These are phyloP conservation scores for Phytophthora lateralis DNA, from an alignment of 352 stramenopile genomes.

Conservation along the genomic window DNA sequence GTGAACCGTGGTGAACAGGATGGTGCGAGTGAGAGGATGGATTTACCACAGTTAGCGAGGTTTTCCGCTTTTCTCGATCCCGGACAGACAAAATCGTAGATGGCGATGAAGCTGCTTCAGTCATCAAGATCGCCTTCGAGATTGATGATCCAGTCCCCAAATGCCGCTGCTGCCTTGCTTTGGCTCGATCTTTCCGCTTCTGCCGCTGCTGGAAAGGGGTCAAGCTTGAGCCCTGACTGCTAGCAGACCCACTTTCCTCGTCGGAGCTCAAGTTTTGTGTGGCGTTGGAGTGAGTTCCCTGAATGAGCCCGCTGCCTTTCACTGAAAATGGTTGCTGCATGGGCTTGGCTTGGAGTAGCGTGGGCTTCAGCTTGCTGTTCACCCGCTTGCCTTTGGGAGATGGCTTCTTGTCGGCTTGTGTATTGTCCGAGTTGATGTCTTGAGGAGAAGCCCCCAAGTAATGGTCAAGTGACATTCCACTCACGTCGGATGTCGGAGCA, in stretches of 20 bases:
- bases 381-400: slow-evolving; percentile 45
- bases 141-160: slow-evolving; percentile 25
- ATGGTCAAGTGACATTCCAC: slow-evolving; percentile 67
- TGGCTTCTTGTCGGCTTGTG: slow-evolving; percentile 22
- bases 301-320: slow-evolving; percentile 29
- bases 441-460: slow-evolving; percentile 50
- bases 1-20: slow-evolving; percentile 19
- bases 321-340: slow-evolving; percentile 27
- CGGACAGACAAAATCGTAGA: slow-evolving; percentile 16
- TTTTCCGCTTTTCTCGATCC: slow-evolving; percentile 46
- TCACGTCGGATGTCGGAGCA: slow-evolving; percentile 35
- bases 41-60: slow-evolving; percentile 13
- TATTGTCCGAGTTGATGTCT: slow-evolving; percentile 11
- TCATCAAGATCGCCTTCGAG: slow-evolving; percentile 59
- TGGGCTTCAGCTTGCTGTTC: slow-evolving; percentile 31
- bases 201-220: slow-evolving; percentile 57
- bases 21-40: slow-evolving; percentile 13
- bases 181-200: slow-evolving; percentile 52
- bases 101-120: slow-evolving; percentile 28
- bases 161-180: slow-evolving; percentile 51
- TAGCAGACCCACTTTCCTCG: slow-evolving; percentile 21
- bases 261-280: slow-evolving; percentile 30
- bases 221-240: slow-evolving; percentile 31
- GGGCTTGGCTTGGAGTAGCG: slow-evolving; percentile 22
- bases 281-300: slow-evolving; percentile 5